Conservation (phyloP, 257 asterid genomes). For the Primulina eburnea region DNA sequence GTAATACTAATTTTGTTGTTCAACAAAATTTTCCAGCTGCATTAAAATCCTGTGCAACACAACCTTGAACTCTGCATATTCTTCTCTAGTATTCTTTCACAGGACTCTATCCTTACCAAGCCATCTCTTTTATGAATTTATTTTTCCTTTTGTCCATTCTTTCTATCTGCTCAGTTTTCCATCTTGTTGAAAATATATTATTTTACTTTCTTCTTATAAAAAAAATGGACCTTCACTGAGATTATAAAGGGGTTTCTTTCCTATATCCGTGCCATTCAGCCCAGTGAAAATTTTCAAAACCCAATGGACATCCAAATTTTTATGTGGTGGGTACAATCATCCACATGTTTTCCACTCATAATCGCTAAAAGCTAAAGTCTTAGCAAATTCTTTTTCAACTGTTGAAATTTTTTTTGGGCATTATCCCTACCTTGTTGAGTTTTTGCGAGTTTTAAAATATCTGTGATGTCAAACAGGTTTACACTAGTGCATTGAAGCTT, state of each 20-base stretch:
- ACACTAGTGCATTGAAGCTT: constrained; percentile 94
- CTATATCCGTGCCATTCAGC: too few relatives aligned
- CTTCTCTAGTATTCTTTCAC: background rate
- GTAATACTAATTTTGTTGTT: background rate
- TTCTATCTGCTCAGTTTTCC: constrained; percentile 11
- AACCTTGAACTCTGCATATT: background rate
- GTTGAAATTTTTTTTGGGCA: background rate
- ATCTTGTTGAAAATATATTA: background rate
- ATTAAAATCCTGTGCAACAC: background rate
- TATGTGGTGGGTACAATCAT: background rate
- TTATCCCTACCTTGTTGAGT: background rate
- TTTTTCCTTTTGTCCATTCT: constrained; percentile 2
- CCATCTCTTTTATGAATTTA: constrained; percentile 7
- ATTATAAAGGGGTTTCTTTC: background rate
- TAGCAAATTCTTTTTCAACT: too few relatives aligned
- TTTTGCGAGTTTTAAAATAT: constrained; percentile 17
- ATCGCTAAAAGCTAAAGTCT: background rate
- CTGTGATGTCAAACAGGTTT: constrained; percentile 60
- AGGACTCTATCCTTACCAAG: background rate
- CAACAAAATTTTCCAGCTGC: constrained; percentile 3
- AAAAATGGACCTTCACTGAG: constrained; percentile 14
- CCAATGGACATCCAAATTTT: background rate
- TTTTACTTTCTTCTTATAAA: background rate
- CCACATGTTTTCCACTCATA: background rate
- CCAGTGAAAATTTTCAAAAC: background rate